Percentiles rank a stretch among this genome's conserved stretches.
These are phyloP conservation scores for Taphrina flavorubra DNA, from an alignment of 1,139 yeast genomes.

Conservation along the genomic window DNA sequence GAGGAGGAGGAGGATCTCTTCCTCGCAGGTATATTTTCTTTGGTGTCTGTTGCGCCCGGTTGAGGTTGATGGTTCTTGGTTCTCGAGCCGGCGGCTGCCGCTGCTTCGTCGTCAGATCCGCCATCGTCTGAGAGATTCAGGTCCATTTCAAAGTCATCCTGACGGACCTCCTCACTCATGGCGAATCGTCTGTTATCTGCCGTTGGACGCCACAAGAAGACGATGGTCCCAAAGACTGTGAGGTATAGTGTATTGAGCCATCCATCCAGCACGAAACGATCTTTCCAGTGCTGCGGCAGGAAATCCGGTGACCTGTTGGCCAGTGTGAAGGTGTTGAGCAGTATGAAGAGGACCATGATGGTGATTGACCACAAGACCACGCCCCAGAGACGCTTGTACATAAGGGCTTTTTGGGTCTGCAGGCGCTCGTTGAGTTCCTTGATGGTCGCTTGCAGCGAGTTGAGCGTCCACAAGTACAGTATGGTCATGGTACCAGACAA, in stretches of 20 bases:
- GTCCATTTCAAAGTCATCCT: conserved; percentile 58
- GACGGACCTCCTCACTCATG: conserved; percentile 83
- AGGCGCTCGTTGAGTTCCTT: conserved; percentile 75
- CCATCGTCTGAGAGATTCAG: conserved; percentile 21
- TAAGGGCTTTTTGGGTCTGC: conserved; percentile 85
- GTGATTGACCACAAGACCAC: conserved; percentile 72
- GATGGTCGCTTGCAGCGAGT: conserved; percentile 76
- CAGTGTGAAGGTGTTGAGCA: conserved; percentile 71
- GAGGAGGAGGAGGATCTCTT: too few species aligned
- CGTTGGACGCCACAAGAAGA: conserved; percentile 97
- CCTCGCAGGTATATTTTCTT: background rate
- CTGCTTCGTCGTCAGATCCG: conserved; percentile 14
- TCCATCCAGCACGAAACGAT: conserved; percentile 84
- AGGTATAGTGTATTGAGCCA: conserved; percentile 94
- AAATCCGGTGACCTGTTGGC: conserved; percentile 78
- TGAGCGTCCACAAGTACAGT: conserved; percentile 76
- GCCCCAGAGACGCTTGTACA: conserved; percentile 79
- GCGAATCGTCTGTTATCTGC: conserved; percentile 94
- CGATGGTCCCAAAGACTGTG: conserved; percentile 78
- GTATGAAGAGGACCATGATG: conserved; percentile 66
- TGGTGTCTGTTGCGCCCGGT: background rate
- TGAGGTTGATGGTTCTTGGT: background rate
- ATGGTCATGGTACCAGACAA: conserved; percentile 70
- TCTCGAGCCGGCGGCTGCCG: background rate
- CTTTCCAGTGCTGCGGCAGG: conserved; percentile 89